Conservation (phyloP, 257 asterid genomes). For the Fraxinus americana region DNA sequence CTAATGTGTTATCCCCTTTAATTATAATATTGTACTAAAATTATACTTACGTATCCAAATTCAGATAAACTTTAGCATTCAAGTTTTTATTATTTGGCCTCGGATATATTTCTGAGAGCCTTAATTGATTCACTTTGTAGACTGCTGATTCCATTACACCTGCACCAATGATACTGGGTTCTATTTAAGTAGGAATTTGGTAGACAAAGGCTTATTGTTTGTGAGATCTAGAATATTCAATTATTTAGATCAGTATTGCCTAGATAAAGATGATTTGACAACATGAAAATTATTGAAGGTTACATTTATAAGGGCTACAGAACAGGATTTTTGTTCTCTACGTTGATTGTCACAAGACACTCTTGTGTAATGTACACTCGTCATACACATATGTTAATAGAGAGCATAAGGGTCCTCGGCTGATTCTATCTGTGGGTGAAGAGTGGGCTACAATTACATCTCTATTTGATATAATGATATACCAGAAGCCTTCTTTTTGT, state of each 20-base stretch:
- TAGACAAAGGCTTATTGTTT: neutral
- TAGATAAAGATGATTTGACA: neutral
- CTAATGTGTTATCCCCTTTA: neutral
- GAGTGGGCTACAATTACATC: neutral
- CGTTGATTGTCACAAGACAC: neutral
- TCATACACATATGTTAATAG: neutral
- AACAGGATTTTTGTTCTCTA: neutral
- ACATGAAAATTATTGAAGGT: neutral
- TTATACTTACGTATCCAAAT: neutral
- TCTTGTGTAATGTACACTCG: neutral
- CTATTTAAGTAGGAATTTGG: neutral
- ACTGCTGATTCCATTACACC: neutral
- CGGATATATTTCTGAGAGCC: neutral
- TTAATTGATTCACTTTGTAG: neutral
- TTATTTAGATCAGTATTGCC: neutral
- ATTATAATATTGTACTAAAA: neutral
- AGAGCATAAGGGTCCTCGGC: neutral
- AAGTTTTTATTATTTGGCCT: neutral
- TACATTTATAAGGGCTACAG: neutral
- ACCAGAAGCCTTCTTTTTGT: neutral
- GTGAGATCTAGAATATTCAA: neutral
- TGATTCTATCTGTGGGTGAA: neutral
- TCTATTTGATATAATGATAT: neutral
- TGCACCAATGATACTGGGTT: neutral
- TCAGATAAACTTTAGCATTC: neutral